Evolutionary conservation across 2,329 filamentous ascomycete genomes (phyloP), one percentile per base, ranked within the genome.

Genomic region (Xenoacremonium recifei): DNA sequence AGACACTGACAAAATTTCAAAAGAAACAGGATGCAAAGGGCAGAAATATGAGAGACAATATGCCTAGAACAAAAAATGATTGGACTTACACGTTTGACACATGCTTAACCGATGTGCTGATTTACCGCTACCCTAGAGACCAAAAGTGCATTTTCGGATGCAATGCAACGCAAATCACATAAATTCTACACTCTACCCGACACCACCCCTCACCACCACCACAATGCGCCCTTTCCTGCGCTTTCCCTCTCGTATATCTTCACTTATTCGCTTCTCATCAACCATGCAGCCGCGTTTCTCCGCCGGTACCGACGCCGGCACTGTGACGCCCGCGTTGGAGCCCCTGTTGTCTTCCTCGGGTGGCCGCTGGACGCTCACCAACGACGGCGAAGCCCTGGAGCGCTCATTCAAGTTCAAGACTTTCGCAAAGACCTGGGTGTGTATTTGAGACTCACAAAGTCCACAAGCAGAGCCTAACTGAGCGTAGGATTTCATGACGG

Each of bases 401-500:
- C 70, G 81, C 39, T 70, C 65, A 40, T 84, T 84, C 59, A 77
- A 69, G 55, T 85, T 85, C 57, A 82, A 80, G 66, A 82, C 72
- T 2, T 85, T 85, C 60, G 71, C 75, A 25, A 84, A 80, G 67
- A 79, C 79, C 6, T 85, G 82, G 81, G 79, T 82, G 50, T 47
- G 74, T 70, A 7, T 25, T 15, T 16, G 18, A 15, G 6, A 41
- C 15, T 3, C 15, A 31, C 37, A n/a, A n/a, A n/a, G n/a, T n/a
- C n/a, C n/a, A n/a, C n/a, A n/a, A n/a, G n/a, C n/a, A n/a, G n/a
- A n/a, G n/a, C n/a, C n/a, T n/a, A n/a, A n/a, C n/a, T n/a, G n/a
- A n/a, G n/a, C n/a, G n/a, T 47, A 85, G 82, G 82, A 84, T 49
- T 89, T 89, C 65, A 88, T 89, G 84, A 85, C 82, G n/a, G 73